Percentiles rank a stretch among this genome's conserved stretches.
These are phyloP conservation scores for Oryza nivara DNA, from an alignment of 176 grass and related monocot genomes.

Conservation along the genomic window DNA sequence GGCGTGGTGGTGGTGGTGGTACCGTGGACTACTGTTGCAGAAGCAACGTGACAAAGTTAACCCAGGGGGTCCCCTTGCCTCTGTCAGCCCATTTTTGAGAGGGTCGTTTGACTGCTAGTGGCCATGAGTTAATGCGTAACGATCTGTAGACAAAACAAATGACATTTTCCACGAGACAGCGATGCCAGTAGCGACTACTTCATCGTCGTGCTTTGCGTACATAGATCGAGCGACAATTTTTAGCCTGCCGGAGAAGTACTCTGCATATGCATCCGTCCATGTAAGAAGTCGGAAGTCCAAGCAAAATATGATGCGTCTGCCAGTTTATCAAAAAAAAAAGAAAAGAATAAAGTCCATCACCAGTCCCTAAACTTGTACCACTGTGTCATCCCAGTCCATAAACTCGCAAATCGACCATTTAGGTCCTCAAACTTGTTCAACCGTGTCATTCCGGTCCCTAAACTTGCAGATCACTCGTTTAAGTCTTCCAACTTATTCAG, in stretches of 20 bases:
- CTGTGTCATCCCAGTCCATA: too few relatives aligned
- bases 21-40: not conserved
- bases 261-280: too few relatives aligned
- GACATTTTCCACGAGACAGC: not conserved
- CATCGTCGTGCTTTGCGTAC: not conserved
- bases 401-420: too few relatives aligned
- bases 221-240: not conserved
- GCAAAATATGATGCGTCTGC: too few relatives aligned
- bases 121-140: not conserved
- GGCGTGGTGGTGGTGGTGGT: not conserved
- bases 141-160: not conserved
- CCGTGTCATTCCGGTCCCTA: too few relatives aligned
- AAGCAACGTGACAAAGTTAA: constrained; percentile 21
- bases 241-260: not conserved
- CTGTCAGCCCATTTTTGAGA: constrained; percentile 1
- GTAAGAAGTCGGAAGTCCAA: too few relatives aligned
- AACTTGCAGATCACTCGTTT: too few relatives aligned
- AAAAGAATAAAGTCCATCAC: too few relatives aligned
- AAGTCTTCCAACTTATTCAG: too few relatives aligned
- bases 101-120: not conserved
- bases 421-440: too few relatives aligned
- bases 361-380: too few relatives aligned
- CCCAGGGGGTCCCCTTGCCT: constrained; percentile 10
- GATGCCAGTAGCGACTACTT: not conserved
- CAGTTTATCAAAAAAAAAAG: too few relatives aligned